These are phyloP conservation scores for Echeveria elegans DNA, from an alignment of 164 flowering plant genomes.

Conservation along the genomic window DNA sequence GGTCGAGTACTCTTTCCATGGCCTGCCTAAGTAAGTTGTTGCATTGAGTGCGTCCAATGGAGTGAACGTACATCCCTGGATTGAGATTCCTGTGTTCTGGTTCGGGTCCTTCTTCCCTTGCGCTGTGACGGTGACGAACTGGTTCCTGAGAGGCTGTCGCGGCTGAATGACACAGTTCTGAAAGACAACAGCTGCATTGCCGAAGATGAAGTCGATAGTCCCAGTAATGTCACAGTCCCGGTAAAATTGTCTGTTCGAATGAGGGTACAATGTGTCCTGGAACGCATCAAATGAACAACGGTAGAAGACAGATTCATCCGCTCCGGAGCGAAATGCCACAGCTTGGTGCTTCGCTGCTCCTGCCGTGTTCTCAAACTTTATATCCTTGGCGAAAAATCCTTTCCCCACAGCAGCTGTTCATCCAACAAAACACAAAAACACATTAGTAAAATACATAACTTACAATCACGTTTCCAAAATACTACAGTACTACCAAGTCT, in stretches of 20 bases:
- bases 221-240: conserved; percentile 61
- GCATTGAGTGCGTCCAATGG: conserved; percentile 32
- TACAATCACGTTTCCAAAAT: not conserved
- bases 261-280: conserved; percentile 82
- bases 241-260: conserved; percentile 78
- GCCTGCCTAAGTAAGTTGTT: conserved; percentile 64
- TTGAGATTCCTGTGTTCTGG: conserved; percentile 62
- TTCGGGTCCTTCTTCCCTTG: conserved; percentile 70
- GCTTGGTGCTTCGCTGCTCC: not conserved
- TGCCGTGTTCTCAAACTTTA: conserved; percentile 23
- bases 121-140: conserved; percentile 68
- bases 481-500: no score
- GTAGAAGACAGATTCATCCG: conserved; percentile 54
- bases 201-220: conserved; percentile 82
- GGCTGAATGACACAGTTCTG: conserved; percentile 64
- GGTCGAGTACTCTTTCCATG: conserved; percentile 72
- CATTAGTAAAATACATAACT: not conserved
- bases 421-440: not conserved
- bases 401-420: conserved; percentile 53
- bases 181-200: conserved; percentile 58
- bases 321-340: conserved; percentile 63
- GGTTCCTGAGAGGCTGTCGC: conserved; percentile 50
- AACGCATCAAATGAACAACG: conserved; percentile 52
- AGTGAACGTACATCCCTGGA: conserved; percentile 39
- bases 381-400: conserved; percentile 63